Percentiles rank a stretch among this genome's conserved stretches.
Conservation (phyloP, 148 eudicot genomes). For the Vaccinium darrowii region DNA sequence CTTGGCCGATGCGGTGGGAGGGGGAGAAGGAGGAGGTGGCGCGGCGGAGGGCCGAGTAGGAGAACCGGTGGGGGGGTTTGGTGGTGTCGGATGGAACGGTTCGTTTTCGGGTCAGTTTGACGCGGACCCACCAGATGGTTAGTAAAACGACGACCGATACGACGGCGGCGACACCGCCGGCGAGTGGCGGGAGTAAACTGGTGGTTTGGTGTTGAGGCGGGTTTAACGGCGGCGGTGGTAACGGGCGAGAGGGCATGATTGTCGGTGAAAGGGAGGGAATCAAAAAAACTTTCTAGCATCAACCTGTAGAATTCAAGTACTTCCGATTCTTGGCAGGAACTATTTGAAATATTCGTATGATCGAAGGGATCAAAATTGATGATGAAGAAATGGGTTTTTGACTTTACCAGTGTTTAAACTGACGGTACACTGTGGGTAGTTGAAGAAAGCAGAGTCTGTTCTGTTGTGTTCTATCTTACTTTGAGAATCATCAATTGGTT, state of each 20-base stretch:
- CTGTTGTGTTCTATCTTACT: neutral
- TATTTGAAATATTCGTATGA: too few species aligned
- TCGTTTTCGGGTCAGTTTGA: slow-evolving; percentile 39
- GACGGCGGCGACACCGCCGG: slow-evolving; percentile 41
- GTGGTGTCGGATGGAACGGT: slow-evolving; percentile 29
- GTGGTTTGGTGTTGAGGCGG: neutral
- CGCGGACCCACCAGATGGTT: slow-evolving; percentile 44
- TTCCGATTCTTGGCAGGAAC: too few species aligned
- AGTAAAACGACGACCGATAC: slow-evolving; percentile 53
- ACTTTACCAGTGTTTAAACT: neutral
- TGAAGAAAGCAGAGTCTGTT: neutral
- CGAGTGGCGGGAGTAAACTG: slow-evolving; percentile 33
- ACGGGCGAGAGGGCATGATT: slow-evolving; percentile 20
- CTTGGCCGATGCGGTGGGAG: slow-evolving; percentile 70
- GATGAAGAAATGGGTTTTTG: neutral
- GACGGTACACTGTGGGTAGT: neutral
- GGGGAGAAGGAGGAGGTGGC: slow-evolving; percentile 57
- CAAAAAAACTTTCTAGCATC: too few species aligned
- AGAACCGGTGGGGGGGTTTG: slow-evolving; percentile 50
- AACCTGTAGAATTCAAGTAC: too few species aligned
- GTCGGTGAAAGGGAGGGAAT: too few species aligned
- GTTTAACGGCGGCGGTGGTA: neutral
- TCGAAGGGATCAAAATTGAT: neutral
- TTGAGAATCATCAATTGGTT: neutral
- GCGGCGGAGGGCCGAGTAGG: slow-evolving; percentile 64